A percentile compares a stretch with the other conserved stretches of the same genome.
phyloP scores from a whole-genome alignment of 768 basidiomycete genomes.

The Wakefieldia striispora region DNA sequence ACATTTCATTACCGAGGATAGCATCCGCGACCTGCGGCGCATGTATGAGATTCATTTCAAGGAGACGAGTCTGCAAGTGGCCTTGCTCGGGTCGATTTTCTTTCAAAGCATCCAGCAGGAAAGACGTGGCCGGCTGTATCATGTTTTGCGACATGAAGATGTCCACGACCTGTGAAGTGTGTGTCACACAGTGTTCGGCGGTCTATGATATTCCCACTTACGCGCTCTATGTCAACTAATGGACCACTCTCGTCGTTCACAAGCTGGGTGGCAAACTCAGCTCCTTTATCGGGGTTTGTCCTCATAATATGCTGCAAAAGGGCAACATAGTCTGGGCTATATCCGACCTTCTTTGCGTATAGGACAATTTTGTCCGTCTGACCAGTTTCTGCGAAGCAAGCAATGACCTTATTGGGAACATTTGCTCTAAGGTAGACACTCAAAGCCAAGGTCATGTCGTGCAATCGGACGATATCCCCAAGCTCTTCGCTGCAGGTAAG shows the following conservation, averaged over 20 bases:
- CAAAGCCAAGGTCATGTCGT: slow-evolving; percentile 96
- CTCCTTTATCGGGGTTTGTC: slow-evolving; percentile 94
- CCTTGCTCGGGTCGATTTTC: slow-evolving; percentile 98
- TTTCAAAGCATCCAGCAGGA: slow-evolving; percentile 95
- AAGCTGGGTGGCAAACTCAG: slow-evolving; percentile 94
- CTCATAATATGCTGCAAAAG: slow-evolving; percentile 96
- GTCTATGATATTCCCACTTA: slow-evolving; percentile 31
- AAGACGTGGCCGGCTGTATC: slow-evolving; percentile 98
- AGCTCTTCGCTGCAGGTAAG: slow-evolving; percentile 98
- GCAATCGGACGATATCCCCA: slow-evolving; percentile 90
- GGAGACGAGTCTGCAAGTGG: slow-evolving; percentile 89
- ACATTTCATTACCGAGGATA: slow-evolving; percentile 98
- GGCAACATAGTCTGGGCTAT: slow-evolving; percentile 88
- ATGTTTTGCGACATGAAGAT: slow-evolving; percentile 99
- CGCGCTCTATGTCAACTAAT: slow-evolving; percentile 90
- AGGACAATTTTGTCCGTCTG: slow-evolving; percentile 98
- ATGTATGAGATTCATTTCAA: slow-evolving; percentile 97
- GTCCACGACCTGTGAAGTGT: slow-evolving; percentile 78
- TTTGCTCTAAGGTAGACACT: slow-evolving; percentile 98
- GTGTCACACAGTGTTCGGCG: neutral
- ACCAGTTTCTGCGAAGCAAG: slow-evolving; percentile 98
- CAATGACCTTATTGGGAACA: slow-evolving; percentile 97
- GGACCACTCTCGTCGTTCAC: slow-evolving; percentile 93
- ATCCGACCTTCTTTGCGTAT: slow-evolving; percentile 96
- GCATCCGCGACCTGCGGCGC: slow-evolving; percentile 99